Percentiles rank a stretch among this genome's conserved stretches.
phyloP scores from a whole-genome alignment of 495 filamentous ascomycete genomes.

The Penicillium paxilli region DNA sequence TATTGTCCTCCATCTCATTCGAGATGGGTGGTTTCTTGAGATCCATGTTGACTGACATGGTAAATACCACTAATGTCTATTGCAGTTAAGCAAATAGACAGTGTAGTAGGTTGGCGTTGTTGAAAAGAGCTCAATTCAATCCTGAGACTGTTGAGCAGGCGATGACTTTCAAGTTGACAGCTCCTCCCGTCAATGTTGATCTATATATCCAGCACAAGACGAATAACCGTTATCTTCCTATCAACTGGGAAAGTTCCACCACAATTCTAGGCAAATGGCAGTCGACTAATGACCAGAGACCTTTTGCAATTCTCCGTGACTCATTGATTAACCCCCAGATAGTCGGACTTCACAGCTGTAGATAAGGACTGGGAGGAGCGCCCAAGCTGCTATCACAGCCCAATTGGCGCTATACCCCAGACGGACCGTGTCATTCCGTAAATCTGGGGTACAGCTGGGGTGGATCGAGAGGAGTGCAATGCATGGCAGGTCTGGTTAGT shows the following conservation, averaged over 20 bases:
- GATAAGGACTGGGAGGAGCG: slow-evolving; percentile 15
- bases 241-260: not conserved
- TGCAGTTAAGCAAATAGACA: not conserved
- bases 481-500: not conserved
- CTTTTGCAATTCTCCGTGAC: slow-evolving; percentile 12
- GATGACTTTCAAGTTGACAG: not conserved
- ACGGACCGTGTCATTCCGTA: not conserved
- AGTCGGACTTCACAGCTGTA: slow-evolving; percentile 1
- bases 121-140: not conserved
- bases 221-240: slow-evolving; percentile 6
- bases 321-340: slow-evolving; percentile 17
- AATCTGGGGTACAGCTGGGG: slow-evolving; percentile 17
- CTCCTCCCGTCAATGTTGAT: slow-evolving; percentile 5
- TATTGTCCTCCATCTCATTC: slow-evolving; percentile 19
- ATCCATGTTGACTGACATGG: slow-evolving; percentile 15
- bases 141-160: not conserved
- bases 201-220: slow-evolving; percentile 9
- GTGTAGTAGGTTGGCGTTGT: not conserved
- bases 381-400: not conserved
- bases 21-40: slow-evolving; percentile 20
- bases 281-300: slow-evolving; percentile 9
- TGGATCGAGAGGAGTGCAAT: slow-evolving; percentile 14
- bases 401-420: not conserved
- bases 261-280: not conserved
- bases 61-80: not conserved